A percentile compares a stretch with the other conserved stretches of the same genome.
Conservation (phyloP, 768 basidiomycete genomes). For the Calocybe cyanea region DNA sequence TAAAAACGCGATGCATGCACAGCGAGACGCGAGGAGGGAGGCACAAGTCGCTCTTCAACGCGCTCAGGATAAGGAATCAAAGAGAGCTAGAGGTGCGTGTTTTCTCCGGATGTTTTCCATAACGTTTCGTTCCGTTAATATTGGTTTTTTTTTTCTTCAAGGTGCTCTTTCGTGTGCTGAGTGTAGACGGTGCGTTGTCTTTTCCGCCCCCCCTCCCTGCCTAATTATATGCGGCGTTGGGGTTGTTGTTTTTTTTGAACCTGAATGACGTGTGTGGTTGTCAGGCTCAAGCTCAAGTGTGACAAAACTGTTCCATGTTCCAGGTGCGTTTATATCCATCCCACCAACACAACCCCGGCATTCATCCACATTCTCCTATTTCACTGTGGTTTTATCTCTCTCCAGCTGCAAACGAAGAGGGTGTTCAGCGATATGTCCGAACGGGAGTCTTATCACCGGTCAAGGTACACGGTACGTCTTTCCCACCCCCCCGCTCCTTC, state of each 20-base stretch:
- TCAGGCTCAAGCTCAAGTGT: constrained; percentile 71
- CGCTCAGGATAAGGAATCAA: constrained; percentile 62
- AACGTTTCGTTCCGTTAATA: neutral
- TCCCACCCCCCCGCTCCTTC: neutral
- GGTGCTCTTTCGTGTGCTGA: constrained; percentile 59
- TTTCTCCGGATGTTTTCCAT: neutral
- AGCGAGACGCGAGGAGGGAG: constrained; percentile 1
- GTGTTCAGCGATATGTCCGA: constrained; percentile 75
- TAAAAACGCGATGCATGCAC: neutral
- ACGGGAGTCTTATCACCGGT: constrained; percentile 72
- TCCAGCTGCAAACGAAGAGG: constrained; percentile 64
- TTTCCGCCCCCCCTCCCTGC: neutral
- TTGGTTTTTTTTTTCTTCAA: constrained; percentile 13
- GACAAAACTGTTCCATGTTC: constrained; percentile 66
- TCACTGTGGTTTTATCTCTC: neutral
- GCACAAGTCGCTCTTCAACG: constrained; percentile 27
- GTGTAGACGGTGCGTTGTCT: constrained; percentile 48
- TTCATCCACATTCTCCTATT: no score
- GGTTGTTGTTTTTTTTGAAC: no score
- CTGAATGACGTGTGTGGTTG: no score
- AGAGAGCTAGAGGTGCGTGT: constrained; percentile 51
- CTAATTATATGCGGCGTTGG: neutral
- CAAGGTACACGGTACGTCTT: constrained; percentile 66
- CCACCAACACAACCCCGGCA: no score
- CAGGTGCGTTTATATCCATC: constrained; percentile 28